A percentile compares a stretch with the other conserved stretches of the same genome.
Conservation (phyloP, 2,329 filamentous ascomycete genomes). For the Fusarium sp. region DNA sequence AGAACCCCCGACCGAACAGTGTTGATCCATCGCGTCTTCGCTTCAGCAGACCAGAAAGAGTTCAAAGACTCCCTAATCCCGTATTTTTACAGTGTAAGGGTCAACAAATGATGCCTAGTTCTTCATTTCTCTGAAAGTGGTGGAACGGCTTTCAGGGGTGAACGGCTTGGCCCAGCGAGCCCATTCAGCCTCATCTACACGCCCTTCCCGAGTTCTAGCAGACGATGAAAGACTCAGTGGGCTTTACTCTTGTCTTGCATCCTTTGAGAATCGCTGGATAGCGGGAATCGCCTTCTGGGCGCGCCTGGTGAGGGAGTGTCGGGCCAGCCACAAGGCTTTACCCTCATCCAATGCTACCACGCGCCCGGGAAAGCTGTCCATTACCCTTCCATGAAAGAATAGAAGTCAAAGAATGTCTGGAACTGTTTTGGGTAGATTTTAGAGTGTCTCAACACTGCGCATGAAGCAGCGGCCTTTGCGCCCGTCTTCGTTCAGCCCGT, state of each 20-base stretch:
- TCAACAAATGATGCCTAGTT: not conserved
- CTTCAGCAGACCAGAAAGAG: not conserved
- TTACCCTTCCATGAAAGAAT: not conserved
- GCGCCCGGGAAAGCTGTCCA: not conserved
- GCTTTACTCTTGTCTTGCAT: fast-evolving
- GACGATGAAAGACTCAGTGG: fast-evolving
- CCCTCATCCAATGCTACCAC: not conserved
- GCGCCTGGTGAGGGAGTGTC: not conserved
- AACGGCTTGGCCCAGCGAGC: not conserved
- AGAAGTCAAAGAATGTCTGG: not conserved
- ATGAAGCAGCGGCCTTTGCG: not conserved
- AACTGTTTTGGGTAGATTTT: not conserved
- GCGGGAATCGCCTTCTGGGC: not conserved
- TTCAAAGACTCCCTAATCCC: too few relatives aligned
- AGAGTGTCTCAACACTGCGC: not conserved
- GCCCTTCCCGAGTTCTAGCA: not conserved
- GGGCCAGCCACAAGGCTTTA: not conserved
- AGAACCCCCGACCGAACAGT: not conserved
- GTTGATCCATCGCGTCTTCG: not conserved
- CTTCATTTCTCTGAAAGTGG: not conserved
- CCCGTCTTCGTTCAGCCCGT: not conserved
- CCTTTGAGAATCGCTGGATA: too few relatives aligned
- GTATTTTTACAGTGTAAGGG: not conserved
- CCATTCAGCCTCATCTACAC: not conserved
- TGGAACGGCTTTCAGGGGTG: not conserved